Base-by-base conservation (phyloP, 1,284 basidiomycete genomes). In the Tilletia walkeri region DNA sequence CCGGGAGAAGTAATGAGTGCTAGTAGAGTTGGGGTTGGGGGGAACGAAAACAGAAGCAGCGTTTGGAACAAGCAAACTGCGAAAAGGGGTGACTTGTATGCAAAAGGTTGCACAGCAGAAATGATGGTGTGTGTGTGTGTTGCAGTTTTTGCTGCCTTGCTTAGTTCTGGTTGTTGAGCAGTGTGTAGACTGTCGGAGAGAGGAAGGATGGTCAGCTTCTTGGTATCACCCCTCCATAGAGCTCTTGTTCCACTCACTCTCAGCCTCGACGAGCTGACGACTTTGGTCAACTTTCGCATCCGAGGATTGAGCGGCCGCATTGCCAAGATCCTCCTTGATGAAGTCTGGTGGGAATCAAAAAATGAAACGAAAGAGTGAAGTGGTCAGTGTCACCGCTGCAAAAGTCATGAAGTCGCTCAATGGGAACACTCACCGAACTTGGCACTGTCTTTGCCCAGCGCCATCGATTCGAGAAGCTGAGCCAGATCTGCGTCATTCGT, bases 401-500 rank as follows among this genome's bases (percentile, higher is more conserved):
- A 30, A 30, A 30, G 24, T 30, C 24, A 30, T 30, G 24, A 30
- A 45, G 9, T 45, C 41, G 41, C 61, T 49, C 45, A 24, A 30
- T n/a, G 72, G 71, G 61, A 79, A 39, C n/a, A 63, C 59, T 10
- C 76, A 41, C 76, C 75, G 48, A 80, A 80, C 56, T 80, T 80
- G 68, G 78, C 79, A 53, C 72, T 74, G 48, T 76, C 75, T 47
- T 79, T 75, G 24, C 75, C 76, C 18, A 67, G 67, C 0, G 75
- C 75, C 10, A 80, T 66, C 1, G 73, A 67, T 65, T 79, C 75
- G 38, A 80, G 74, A 1, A 80, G 70, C 18, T 69, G 69, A 1
- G 78, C 79, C 14, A 80, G 70, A 54, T 80, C 78, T 14, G 77
- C 75, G 67, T 80, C 79, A 45, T 71, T 75, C 59, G 79, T 77